Base-by-base conservation (phyloP, 1,139 yeast species). In the Scheffersomyces parashehatae region DNA sequence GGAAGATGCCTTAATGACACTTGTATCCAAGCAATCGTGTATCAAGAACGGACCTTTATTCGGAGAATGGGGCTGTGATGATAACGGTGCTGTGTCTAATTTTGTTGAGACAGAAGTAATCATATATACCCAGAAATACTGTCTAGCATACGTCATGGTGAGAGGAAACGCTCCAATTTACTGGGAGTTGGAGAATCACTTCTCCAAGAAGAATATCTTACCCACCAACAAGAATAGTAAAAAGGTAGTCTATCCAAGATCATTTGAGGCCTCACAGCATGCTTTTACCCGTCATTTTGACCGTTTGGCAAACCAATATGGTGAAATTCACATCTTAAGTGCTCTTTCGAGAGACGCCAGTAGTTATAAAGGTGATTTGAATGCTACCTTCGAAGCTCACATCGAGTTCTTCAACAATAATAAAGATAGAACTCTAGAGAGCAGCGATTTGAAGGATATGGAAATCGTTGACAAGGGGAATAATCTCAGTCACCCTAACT, bases 81-180 rank as follows among this genome's bases (percentile, higher is more conserved):
- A 85, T 45, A 81, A 82, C 39, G 93, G 93, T 0, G 72, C 76
- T 33, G 86, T 82, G 5, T 74, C 90, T 1, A 83, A 83, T 53
- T 82, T 73, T 55, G 78, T 80, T 16, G 93, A 86, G 56, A 75
- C 86, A 1, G 93, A 86, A 58, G 57, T 84, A 5, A 73, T 85
- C 3, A 67, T 84, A 12, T 80, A 80, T 43, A 77, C 83, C 4
- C 73, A 75, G 31, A 62, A 63, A 12, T 76, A 72, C 48, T 74
- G 82, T 45, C 74, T 82, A 47, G 75, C 88, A 2, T 83, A 83
- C 52, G 73, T 81, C 1, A 75, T 83, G 39, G 64, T 83, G 1
- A 60, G 85, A 45, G 93, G 90, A 0, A 85, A 85, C 59, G 83
- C 82, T 2, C 93, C 95, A 0, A 63, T 84, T 28, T 82, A 79